Percentiles rank a stretch among this genome's conserved stretches.
These are phyloP conservation scores for Coemansia sp. DNA, from an alignment of 192 early-diverging fungal species.

Conservation along the genomic window DNA sequence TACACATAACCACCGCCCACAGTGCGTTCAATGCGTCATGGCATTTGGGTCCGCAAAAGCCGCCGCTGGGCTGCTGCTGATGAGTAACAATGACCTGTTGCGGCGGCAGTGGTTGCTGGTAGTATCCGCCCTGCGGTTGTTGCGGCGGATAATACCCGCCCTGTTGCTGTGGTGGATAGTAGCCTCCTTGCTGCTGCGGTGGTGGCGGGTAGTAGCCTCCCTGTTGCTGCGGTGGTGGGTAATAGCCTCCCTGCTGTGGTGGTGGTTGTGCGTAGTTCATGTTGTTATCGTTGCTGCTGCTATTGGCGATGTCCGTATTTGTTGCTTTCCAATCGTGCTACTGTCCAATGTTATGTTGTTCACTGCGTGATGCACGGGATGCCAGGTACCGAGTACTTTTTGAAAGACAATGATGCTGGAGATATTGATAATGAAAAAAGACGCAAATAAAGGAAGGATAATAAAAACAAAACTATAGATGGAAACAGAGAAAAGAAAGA, in stretches of 20 bases:
- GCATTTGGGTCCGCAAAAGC: constrained; percentile 9
- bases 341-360: background rate
- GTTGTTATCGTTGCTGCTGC: background rate
- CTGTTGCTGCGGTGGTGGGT: background rate
- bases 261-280: constrained; percentile 7
- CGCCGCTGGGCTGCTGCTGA: constrained; percentile 2
- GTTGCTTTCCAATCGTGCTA: background rate
- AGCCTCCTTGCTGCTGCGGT: constrained; percentile 2
- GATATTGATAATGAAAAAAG: no score
- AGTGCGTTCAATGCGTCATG: background rate
- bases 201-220: constrained; percentile 3
- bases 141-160: constrained; percentile 19
- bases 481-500: no score
- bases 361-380: background rate
- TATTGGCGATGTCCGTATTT: no score
- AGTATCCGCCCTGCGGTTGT: background rate
- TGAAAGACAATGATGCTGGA: no score
- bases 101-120: constrained; percentile 11
- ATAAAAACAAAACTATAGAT: no score
- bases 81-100: constrained; percentile 18
- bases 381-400: no score
- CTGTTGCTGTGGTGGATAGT: constrained; percentile 10
- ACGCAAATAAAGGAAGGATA: no score
- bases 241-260: constrained; percentile 10
- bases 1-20: constrained; percentile 5